Percentiles rank a stretch among this genome's conserved stretches.
These are phyloP conservation scores for Encephalitozoon hellem DNA, from an alignment of 371 early-diverging fungal species.

Conservation along the genomic window DNA sequence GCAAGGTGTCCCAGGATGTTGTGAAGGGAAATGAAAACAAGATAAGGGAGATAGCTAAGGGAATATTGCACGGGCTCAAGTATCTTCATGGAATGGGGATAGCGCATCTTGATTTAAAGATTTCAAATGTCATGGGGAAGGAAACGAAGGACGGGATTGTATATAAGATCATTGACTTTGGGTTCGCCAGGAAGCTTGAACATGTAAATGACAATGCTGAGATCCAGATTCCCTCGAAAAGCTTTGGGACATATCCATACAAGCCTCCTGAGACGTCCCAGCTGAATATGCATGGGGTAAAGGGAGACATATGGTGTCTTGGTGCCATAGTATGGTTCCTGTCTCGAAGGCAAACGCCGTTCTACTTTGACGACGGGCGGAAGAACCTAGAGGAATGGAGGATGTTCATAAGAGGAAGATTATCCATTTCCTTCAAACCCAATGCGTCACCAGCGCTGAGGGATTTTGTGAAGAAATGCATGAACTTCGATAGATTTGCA, in stretches of 20 bases:
- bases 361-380: conserved; percentile 44
- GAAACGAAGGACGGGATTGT: conserved; percentile 18
- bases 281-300: conserved; percentile 56
- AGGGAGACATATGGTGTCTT: conserved; percentile 60
- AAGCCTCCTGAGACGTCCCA: conserved; percentile 61
- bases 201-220: conserved; percentile 1
- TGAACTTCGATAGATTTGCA: conserved; percentile 44
- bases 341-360: conserved; percentile 41
- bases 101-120: conserved; percentile 61
- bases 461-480: conserved; percentile 54
- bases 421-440: conserved; percentile 32
- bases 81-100: conserved; percentile 57
- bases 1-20: conserved; percentile 41
- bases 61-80: conserved; percentile 50
- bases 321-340: conserved; percentile 57
- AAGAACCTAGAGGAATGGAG: conserved; percentile 46
- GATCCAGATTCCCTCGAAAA: conserved; percentile 49
- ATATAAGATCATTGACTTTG: conserved; percentile 62
- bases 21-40: conserved; percentile 53
- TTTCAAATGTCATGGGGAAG: conserved; percentile 61
- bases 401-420: conserved; percentile 50
- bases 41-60: conserved; percentile 53
- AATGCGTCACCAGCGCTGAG: conserved; percentile 45
- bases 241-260: conserved; percentile 62
- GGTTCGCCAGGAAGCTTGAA: conserved; percentile 49